These are phyloP conservation scores for Rubia occidens DNA, from an alignment of 305 asterid species.

Conservation along the genomic window DNA sequence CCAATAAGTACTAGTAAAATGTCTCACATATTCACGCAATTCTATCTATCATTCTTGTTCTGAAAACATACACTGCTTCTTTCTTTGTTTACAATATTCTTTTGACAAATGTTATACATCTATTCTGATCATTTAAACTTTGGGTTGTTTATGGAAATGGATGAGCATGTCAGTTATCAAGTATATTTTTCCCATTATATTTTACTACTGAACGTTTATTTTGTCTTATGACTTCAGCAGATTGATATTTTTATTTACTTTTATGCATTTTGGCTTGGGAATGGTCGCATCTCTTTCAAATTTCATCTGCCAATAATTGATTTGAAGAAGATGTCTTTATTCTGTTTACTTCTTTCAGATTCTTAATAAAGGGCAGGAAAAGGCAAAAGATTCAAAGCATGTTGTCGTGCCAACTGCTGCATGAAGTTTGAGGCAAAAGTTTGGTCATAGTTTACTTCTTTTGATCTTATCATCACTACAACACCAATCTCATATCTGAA, in stretches of 20 bases:
- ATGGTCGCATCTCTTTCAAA: neutral
- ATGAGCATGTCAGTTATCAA: neutral
- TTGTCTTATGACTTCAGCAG: neutral
- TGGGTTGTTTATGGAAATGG: too few relatives aligned
- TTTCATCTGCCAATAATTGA: neutral
- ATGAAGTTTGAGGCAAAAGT: neutral
- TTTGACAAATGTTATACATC: too few relatives aligned
- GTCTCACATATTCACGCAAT: neutral
- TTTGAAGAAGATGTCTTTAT: neutral
- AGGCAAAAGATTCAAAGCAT: neutral
- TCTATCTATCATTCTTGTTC: neutral
- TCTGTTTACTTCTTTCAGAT: neutral
- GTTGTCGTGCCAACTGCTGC: constrained; percentile 4
- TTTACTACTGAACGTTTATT: neutral
- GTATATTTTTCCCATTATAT: neutral
- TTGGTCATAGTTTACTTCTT: neutral
- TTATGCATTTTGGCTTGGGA: neutral
- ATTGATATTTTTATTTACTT: too few relatives aligned
- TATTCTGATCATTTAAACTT: too few relatives aligned
- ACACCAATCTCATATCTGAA: constrained; percentile 39
- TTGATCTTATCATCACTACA: constrained; percentile 41
- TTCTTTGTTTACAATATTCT: too few relatives aligned
- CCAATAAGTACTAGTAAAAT: constrained; percentile 22
- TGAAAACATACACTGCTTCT: neutral
- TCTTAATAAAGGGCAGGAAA: neutral